Conservation (phyloP, 352 stramenopile genomes). For the Phytopythium sindhum region DNA sequence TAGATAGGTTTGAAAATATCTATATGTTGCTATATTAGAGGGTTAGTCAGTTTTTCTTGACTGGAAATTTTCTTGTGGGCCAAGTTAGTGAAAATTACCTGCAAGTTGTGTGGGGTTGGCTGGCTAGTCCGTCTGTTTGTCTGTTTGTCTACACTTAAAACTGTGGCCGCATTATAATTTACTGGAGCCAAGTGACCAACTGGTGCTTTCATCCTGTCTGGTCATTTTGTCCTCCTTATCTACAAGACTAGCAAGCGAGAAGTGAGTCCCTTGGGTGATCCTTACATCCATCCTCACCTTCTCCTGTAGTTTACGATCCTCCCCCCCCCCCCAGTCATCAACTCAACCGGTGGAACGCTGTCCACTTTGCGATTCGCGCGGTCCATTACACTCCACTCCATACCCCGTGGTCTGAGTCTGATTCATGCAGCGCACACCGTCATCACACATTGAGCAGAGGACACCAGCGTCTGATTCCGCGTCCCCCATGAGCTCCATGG, state of each 20-base stretch:
- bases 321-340: not conserved
- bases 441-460: not conserved
- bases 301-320: not conserved
- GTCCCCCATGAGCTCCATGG: too few relatives aligned
- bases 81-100: not conserved
- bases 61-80: slow-evolving; percentile 19
- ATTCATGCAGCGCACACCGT: not conserved
- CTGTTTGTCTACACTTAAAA: not conserved
- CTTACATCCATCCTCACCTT: too few relatives aligned
- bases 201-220: not conserved
- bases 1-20: not conserved
- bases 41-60: not conserved
- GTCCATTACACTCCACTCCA: not conserved
- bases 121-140: not conserved
- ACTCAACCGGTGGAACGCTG: not conserved
- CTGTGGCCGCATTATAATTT: not conserved
- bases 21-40: not conserved
- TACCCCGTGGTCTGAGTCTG: not conserved
- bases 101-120: not conserved
- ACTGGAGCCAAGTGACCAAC: not conserved
- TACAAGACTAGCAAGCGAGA: not conserved
- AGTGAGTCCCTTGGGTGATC: too few relatives aligned
- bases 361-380: slow-evolving; percentile 3
- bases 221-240: not conserved
- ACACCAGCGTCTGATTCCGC: not conserved